These are phyloP conservation scores for Micractinium sp. DNA, from an alignment of 139 green algal genomes.

Conservation along the genomic window DNA sequence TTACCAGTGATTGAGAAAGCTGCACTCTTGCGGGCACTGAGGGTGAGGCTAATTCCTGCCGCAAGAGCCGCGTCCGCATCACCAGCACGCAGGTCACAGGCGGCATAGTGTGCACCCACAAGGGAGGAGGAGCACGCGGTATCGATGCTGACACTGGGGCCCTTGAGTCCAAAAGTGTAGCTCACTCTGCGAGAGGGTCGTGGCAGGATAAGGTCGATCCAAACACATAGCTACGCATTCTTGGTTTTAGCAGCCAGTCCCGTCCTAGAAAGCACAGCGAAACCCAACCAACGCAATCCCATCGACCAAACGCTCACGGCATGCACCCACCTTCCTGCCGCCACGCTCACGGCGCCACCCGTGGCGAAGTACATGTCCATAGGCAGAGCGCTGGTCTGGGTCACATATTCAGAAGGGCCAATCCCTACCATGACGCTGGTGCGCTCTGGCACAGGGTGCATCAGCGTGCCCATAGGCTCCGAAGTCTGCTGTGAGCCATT, in stretches of 20 bases:
- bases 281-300: no score
- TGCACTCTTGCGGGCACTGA: constrained; percentile 33
- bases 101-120: constrained; percentile 65
- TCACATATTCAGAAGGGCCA: constrained; percentile 36
- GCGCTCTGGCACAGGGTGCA: neutral
- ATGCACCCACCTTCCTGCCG: constrained; percentile 37
- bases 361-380: constrained; percentile 74
- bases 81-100: neutral
- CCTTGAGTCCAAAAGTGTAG: constrained; percentile 78
- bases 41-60: constrained; percentile 46
- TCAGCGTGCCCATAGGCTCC: neutral
- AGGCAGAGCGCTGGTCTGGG: neutral
- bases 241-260: no score
- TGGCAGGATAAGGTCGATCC: constrained; percentile 62
- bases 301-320: no score
- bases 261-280: no score
- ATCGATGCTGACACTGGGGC: constrained; percentile 76
- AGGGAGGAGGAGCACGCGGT: constrained; percentile 86
- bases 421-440: constrained; percentile 49
- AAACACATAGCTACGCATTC: constrained; percentile 39
- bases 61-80: constrained; percentile 9
- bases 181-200: constrained; percentile 71
- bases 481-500: neutral
- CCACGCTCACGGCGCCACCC: constrained; percentile 67
- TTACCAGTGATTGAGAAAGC: constrained; percentile 33